These are phyloP conservation scores for Xylariaceae sp. DNA, from an alignment of 2,329 filamentous ascomycete species.

Conservation along the genomic window DNA sequence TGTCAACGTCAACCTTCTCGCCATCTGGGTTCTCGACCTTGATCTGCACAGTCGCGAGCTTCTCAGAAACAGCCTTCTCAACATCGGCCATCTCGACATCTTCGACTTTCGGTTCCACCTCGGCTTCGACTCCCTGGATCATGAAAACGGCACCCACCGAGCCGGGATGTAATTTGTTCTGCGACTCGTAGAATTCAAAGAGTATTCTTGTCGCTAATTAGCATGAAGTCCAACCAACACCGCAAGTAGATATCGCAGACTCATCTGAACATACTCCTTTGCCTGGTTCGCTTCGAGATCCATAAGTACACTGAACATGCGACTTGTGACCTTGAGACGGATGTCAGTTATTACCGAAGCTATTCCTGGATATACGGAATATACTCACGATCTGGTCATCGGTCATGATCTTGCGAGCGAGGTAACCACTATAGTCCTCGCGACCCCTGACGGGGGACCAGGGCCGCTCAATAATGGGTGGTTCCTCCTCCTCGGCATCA, in stretches of 20 bases:
- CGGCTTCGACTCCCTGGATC: constrained; percentile 43
- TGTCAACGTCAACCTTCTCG: too few species aligned
- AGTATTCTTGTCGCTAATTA: constrained; percentile 59
- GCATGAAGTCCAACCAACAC: constrained; percentile 8
- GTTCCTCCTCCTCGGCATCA: too few species aligned
- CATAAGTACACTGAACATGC: constrained; percentile 72
- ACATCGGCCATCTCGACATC: constrained; percentile 61
- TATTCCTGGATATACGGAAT: neutral
- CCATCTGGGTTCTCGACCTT: too few species aligned
- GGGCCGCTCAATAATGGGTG: too few species aligned
- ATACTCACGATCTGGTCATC: constrained; percentile 64
- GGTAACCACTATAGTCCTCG: constrained; percentile 58
- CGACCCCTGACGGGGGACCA: too few species aligned
- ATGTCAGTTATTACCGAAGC: constrained; percentile 12
- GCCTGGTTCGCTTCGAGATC: constrained; percentile 81
- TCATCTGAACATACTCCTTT: constrained; percentile 64
- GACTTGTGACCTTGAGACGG: constrained; percentile 69
- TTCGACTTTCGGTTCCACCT: constrained; percentile 44
- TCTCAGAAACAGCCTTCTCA: too few species aligned
- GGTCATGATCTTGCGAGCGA: constrained; percentile 70
- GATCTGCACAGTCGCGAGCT: too few species aligned
- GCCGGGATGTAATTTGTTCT: constrained; percentile 68
- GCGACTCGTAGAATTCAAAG: constrained; percentile 74
- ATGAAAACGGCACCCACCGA: constrained; percentile 91
- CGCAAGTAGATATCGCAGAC: neutral